Evolutionary conservation across 192 early-diverging fungal genomes (phyloP), one percentile per base, ranked within the genome.

Genomic region (Coemansia sp.): DNA sequence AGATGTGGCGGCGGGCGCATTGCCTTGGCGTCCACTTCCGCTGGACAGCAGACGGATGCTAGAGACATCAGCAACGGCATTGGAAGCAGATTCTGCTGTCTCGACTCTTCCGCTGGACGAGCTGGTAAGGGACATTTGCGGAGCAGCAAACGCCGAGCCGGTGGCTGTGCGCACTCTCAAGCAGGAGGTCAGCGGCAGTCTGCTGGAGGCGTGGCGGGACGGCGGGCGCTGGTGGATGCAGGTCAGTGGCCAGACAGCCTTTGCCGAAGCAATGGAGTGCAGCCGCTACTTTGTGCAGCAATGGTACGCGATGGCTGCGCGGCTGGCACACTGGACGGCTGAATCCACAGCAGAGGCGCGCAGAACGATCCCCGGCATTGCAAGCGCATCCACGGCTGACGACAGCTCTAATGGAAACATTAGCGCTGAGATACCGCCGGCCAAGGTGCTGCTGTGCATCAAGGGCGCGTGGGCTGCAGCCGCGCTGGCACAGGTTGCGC

Each of bases 221-320:
- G 73, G 66, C 18, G 65, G 70, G 45, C 65, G n/a, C 21, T 82
- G 79, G 79, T 82, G 79, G 79, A 61, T 43, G 71, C 74, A 71
- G 73, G 66, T 82, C 67, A 61, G 56, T 51, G 79, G 71, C 13
- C 67, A 74, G 6, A 57, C 61, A 2, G 79, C 71, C 3, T 55
- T 26, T 21, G 40, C 67, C 2, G 79, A 82, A 32, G 70, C 74
- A 0, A 46, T 61, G 0, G 67, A 59, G 5, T 73, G 70, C 15
- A 67, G 67, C 2, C 43, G 12, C 48, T 42, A 73, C n/a, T 63
- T 82, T 48, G 68, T 26, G 5, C 54, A 22, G 36, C 64, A 72
- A 19, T 82, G 79, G 79, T n/a, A 5, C 0, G 63, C 55, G 0
- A 58, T 76, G 54, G 22, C 36, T 4, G 60, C 18, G 12, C 69